Evolutionary conservation across 1,139 yeast genomes (phyloP).

Genomic region (Blastobotrys indianensis): DNA sequence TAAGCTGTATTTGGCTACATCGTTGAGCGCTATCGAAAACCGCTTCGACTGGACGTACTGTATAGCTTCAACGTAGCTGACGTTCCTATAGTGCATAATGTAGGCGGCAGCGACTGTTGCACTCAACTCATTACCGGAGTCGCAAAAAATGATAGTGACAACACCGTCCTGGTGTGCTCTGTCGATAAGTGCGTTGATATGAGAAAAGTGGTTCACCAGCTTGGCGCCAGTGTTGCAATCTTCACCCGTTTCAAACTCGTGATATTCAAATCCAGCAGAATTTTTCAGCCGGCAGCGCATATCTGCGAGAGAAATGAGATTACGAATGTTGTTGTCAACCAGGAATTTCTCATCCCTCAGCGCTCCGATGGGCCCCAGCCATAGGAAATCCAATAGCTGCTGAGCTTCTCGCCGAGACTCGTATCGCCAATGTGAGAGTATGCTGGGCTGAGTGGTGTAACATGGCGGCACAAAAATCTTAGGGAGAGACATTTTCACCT

Average conservation of each 20-base stretch:
- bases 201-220: slow-evolving; percentile 19
- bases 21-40: slow-evolving; percentile 27
- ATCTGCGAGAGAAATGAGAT: slow-evolving; percentile 20
- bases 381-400: slow-evolving; percentile 25
- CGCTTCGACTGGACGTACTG: slow-evolving; percentile 30
- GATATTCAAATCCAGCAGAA: slow-evolving; percentile 12
- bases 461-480: slow-evolving; percentile 27
- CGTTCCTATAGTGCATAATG: slow-evolving; percentile 19
- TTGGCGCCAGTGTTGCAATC: slow-evolving; percentile 13
- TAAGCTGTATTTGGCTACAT: slow-evolving; percentile 22
- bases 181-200: slow-evolving; percentile 18
- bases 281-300: slow-evolving; percentile 5
- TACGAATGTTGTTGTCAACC: slow-evolving; percentile 22
- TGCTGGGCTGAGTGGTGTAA: slow-evolving; percentile 23
- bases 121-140: slow-evolving; percentile 32
- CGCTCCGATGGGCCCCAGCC: slow-evolving; percentile 31
- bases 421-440: slow-evolving; percentile 28
- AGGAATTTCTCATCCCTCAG: slow-evolving; percentile 24
- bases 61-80: slow-evolving; percentile 24
- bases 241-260: slow-evolving; percentile 19
- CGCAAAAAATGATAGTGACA: slow-evolving; percentile 28
- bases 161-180: slow-evolving; percentile 11
- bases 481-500: slow-evolving; percentile 16
- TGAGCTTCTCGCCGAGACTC: slow-evolving; percentile 29
- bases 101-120: slow-evolving; percentile 32